Evolutionary conservation across 208 protist genomes (phyloP).

Genomic region (Leishmania arabica): DNA sequence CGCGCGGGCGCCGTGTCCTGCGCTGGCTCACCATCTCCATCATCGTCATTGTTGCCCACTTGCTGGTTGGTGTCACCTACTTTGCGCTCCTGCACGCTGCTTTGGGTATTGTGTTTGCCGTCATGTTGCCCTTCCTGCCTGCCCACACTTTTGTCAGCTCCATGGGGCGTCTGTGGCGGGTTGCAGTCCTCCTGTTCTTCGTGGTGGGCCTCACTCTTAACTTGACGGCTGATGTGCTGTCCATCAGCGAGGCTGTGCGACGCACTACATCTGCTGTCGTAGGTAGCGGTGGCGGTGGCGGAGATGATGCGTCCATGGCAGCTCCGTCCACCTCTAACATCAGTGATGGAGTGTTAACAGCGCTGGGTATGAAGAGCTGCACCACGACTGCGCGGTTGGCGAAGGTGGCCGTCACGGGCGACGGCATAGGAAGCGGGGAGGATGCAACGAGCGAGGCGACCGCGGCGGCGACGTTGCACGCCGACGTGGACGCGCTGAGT

Average conservation of each 20-base stretch:
- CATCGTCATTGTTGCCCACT: slow-evolving; percentile 38
- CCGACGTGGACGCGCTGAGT: background rate
- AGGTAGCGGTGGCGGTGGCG: slow-evolving; percentile 11
- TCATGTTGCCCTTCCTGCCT: slow-evolving; percentile 35
- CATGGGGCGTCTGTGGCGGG: slow-evolving; percentile 52
- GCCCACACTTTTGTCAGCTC: slow-evolving; percentile 28
- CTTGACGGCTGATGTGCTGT: slow-evolving; percentile 49
- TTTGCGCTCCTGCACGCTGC: slow-evolving; percentile 52
- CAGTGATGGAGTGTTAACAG: background rate
- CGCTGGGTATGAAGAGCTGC: background rate
- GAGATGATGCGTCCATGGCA: slow-evolving; percentile 7
- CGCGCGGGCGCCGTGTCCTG: slow-evolving; percentile 36
- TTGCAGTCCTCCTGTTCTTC: slow-evolving; percentile 48
- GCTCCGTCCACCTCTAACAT: background rate
- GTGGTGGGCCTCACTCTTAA: slow-evolving; percentile 47
- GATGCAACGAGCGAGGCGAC: background rate
- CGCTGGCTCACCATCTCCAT: slow-evolving; percentile 35
- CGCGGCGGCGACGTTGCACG: background rate
- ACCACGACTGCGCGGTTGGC: no score
- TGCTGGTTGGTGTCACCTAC: slow-evolving; percentile 40
- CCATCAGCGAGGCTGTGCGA: slow-evolving; percentile 45
- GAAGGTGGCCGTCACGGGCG: background rate
- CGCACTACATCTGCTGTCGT: slow-evolving; percentile 57
- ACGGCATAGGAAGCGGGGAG: background rate
- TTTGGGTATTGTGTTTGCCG: slow-evolving; percentile 44